Conservation (phyloP, 495 filamentous ascomycete species). For the Neurospora intermedia region DNA sequence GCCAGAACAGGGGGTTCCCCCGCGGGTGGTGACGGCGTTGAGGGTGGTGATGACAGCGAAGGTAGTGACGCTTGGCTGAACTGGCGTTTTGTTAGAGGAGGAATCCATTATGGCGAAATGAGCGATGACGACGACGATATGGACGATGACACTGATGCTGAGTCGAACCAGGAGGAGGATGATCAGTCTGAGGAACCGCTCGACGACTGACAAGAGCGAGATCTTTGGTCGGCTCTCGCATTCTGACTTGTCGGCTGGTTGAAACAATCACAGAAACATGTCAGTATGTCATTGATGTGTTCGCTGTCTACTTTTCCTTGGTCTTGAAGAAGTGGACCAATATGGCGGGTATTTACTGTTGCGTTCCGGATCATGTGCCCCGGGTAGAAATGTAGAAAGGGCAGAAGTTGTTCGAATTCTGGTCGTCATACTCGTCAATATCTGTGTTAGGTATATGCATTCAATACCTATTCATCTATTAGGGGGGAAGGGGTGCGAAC, state of each 20-base stretch:
- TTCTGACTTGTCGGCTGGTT: not conserved
- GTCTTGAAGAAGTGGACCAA: not conserved
- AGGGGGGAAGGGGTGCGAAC: not conserved
- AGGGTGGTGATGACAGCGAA: not conserved
- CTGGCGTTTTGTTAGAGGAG: not conserved
- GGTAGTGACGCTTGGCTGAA: not conserved
- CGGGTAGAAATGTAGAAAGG: not conserved
- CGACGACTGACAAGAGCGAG: not conserved
- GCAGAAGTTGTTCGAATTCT: not conserved
- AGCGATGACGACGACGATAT: not conserved
- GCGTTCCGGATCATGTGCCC: not conserved
- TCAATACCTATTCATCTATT: not conserved
- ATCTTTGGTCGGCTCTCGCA: not conserved
- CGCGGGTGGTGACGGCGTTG: not conserved
- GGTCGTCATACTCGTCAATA: not conserved
- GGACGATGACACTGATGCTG: not conserved
- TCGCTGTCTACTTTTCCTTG: not conserved
- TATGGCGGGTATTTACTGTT: not conserved
- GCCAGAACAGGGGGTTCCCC: not conserved
- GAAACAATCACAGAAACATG: not conserved
- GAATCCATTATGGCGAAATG: not conserved
- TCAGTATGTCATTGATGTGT: not conserved
- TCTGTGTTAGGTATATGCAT: not conserved
- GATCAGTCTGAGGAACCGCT: not conserved
- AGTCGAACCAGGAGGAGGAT: not conserved